These are phyloP conservation scores for Pseudocercospora musae DNA, from an alignment of 2,329 filamentous ascomycete species.

Conservation along the genomic window DNA sequence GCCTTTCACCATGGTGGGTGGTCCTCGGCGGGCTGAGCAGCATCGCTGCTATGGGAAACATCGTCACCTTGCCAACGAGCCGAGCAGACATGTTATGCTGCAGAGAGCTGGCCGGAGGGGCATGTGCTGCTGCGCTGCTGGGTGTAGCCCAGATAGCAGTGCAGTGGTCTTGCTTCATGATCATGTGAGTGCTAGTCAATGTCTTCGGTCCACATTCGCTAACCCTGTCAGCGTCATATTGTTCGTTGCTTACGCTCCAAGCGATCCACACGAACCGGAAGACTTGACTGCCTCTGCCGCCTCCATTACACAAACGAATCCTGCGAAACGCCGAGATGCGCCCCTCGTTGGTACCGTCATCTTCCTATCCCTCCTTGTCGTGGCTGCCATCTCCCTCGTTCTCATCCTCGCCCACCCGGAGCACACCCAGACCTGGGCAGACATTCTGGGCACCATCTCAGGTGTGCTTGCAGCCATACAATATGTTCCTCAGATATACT, in stretches of 20 bases:
- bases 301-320: conserved; percentile 52
- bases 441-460: conserved; percentile 75
- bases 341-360: conserved; percentile 70
- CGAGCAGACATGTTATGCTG: conserved; percentile 83
- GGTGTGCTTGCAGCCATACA: conserved; percentile 79
- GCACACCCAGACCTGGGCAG: conserved; percentile 74
- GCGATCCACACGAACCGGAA: conserved; percentile 28
- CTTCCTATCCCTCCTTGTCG: conserved; percentile 69
- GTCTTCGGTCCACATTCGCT: neutral
- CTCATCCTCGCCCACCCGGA: conserved; percentile 63
- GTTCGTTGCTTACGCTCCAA: conserved; percentile 90
- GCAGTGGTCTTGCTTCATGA: conserved; percentile 87
- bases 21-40: conserved; percentile 87
- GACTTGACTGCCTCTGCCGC: conserved; percentile 34
- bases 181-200: conserved; percentile 63
- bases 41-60: conserved; percentile 85
- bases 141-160: conserved; percentile 88
- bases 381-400: conserved; percentile 62
- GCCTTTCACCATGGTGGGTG: conserved; percentile 93
- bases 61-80: conserved; percentile 80
- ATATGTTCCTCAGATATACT: conserved; percentile 93
- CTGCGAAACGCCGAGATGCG: conserved; percentile 68
- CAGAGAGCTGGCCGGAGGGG: conserved; percentile 71
- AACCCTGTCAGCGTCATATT: conserved; percentile 66
- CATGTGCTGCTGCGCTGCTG: conserved; percentile 80